A percentile compares a stretch with the other conserved stretches of the same genome.
These are phyloP conservation scores for Gynandropsis gynandra DNA, from an alignment of 345 rosid species.

Conservation along the genomic window DNA sequence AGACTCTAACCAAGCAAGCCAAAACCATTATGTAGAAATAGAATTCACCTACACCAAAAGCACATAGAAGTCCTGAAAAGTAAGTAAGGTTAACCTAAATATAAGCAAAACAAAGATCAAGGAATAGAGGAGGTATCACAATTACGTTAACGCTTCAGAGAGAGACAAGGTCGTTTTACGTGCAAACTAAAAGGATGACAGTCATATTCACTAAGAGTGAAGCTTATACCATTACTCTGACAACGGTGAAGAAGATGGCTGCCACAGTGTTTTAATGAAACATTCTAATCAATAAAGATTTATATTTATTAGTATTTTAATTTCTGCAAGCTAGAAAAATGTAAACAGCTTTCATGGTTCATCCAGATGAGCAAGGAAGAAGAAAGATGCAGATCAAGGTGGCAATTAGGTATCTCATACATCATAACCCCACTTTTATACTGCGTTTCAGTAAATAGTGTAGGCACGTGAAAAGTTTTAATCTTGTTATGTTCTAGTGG, in stretches of 20 bases:
- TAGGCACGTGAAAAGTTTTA: no score
- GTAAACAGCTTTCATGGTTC: neutral
- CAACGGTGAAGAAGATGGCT: no score
- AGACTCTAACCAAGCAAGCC: neutral
- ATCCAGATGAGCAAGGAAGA: neutral
- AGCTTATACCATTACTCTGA: no score
- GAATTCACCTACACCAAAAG: slow-evolving; percentile 8
- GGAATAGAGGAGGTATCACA: neutral
- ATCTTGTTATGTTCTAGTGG: no score
- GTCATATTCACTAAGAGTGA: no score
- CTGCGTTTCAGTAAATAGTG: neutral
- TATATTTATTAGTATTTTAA: neutral
- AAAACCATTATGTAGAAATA: slow-evolving; percentile 11
- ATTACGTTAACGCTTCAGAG: neutral
- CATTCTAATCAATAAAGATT: neutral
- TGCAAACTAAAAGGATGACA: no score
- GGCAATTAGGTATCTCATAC: slow-evolving; percentile 1
- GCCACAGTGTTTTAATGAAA: neutral
- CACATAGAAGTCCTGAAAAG: neutral
- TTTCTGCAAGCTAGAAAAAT: neutral
- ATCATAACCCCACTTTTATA: neutral
- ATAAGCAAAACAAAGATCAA: slow-evolving; percentile 8
- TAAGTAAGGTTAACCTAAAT: neutral
- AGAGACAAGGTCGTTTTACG: no score
- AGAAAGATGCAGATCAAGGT: neutral